Percentiles rank a stretch among this genome's conserved stretches.
Conservation (phyloP, 2,329 filamentous ascomycete species). For the Phialocephala sp. region DNA sequence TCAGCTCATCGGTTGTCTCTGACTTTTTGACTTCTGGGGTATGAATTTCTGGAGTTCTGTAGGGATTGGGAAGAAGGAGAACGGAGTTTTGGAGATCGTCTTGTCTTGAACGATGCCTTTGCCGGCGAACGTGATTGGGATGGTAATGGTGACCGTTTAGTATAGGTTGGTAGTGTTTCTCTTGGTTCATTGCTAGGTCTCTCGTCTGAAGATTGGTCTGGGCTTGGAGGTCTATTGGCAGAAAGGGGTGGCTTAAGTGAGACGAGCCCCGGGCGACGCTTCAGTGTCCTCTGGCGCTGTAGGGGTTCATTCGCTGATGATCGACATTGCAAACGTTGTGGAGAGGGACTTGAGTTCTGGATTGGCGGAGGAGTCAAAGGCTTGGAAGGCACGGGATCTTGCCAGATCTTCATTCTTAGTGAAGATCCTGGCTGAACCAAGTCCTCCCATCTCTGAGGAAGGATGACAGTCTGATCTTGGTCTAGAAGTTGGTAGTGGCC, state of each 20-base stretch:
- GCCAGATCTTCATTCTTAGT: neutral
- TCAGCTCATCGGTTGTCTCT: neutral
- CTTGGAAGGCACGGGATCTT: neutral
- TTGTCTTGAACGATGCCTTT: too few species aligned
- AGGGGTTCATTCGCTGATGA: neutral
- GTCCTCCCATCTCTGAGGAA: neutral
- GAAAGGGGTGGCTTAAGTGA: neutral
- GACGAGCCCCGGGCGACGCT: neutral
- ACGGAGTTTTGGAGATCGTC: neutral
- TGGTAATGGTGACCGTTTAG: neutral
- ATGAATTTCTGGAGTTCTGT: neutral
- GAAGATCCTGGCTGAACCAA: neutral
- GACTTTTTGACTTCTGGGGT: neutral
- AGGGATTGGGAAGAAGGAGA: neutral
- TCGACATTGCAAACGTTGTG: neutral
- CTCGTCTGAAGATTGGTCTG: neutral
- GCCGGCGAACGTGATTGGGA: neutral
- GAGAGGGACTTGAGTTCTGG: neutral
- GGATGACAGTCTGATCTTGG: neutral
- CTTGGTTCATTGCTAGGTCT: neutral
- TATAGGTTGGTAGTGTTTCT: too few species aligned
- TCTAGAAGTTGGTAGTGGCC: slow-evolving; percentile 3
- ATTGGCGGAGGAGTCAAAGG: slow-evolving; percentile 3
- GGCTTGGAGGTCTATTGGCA: neutral
- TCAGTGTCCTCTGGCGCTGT: neutral